phyloP scores from a whole-genome alignment of 148 eudicot species.

The Spergularia bocconei region DNA sequence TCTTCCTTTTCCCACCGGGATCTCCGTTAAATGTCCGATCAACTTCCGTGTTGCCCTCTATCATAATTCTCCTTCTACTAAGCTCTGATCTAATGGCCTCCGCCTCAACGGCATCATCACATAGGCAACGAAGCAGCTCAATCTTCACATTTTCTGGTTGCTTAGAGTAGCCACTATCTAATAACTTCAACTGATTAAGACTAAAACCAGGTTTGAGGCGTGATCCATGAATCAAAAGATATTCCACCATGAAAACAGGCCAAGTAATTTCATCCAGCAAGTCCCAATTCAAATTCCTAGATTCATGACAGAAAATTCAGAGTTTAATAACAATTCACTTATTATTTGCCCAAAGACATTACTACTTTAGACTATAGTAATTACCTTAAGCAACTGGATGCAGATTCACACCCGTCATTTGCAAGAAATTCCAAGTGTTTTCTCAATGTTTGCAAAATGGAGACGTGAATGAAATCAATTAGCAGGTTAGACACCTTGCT shows the following conservation, averaged over 20 bases:
- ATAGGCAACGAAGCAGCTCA: conserved; percentile 73
- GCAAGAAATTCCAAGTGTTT: conserved; percentile 71
- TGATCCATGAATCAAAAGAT: conserved; percentile 60
- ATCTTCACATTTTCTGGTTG: conserved; percentile 60
- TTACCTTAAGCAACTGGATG: conserved; percentile 84
- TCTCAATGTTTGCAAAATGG: conserved; percentile 69
- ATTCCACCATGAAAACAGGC: conserved; percentile 84
- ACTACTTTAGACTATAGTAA: conserved; percentile 12
- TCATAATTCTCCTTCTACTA: conserved; percentile 49
- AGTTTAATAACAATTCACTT: neutral
- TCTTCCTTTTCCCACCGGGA: conserved; percentile 43
- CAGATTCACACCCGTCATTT: conserved; percentile 56
- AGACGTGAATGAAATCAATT: conserved; percentile 77
- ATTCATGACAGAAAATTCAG: conserved; percentile 20
- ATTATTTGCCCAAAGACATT: conserved; percentile 7
- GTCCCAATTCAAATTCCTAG: conserved; percentile 91
- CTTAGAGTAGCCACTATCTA: conserved; percentile 64
- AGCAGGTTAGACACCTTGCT: conserved; percentile 48
- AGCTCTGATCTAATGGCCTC: conserved; percentile 72
- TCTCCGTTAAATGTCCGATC: conserved; percentile 41
- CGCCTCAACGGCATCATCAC: conserved; percentile 80
- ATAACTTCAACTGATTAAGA: conserved; percentile 48
- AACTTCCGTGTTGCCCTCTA: conserved; percentile 42
- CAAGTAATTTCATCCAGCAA: conserved; percentile 85
- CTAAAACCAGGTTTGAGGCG: conserved; percentile 51